A percentile compares a stretch with the other conserved stretches of the same genome.
These are phyloP conservation scores for Phytophthora ohioensis DNA, from an alignment of 352 stramenopile species.

Conservation along the genomic window DNA sequence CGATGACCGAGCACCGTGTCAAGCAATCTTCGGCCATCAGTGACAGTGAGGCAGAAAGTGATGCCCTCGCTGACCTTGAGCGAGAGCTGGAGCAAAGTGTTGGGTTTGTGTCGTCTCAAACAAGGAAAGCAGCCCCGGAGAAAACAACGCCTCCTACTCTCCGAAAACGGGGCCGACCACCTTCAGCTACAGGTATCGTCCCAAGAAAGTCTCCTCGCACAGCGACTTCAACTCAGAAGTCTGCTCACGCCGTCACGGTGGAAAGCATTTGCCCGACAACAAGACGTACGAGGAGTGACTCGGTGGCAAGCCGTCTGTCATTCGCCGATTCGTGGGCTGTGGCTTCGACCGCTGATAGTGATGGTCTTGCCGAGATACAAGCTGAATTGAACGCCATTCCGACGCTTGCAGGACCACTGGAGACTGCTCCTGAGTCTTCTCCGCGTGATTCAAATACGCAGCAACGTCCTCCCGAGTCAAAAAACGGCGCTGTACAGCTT, in stretches of 20 bases:
- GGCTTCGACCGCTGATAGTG: constrained; percentile 37
- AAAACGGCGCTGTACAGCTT: neutral
- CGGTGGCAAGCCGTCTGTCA: constrained; percentile 21
- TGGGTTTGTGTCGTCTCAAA: constrained; percentile 12
- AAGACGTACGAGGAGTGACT: constrained; percentile 21
- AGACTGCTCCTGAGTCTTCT: neutral
- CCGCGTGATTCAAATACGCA: neutral
- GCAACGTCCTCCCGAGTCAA: neutral
- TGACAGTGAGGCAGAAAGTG: constrained; percentile 42
- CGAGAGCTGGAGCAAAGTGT: constrained; percentile 48
- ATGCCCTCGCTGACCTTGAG: constrained; percentile 55
- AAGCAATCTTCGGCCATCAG: constrained; percentile 15
- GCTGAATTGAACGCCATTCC: constrained; percentile 40
- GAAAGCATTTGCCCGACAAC: constrained; percentile 1
- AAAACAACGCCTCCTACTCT: constrained; percentile 4
- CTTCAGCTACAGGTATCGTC: constrained; percentile 10
- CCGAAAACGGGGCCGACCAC: constrained; percentile 11
- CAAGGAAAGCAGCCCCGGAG: neutral
- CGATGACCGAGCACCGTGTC: neutral
- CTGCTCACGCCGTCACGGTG: neutral
- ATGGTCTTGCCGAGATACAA: constrained; percentile 43
- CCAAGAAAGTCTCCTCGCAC: constrained; percentile 10
- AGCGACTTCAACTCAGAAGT: constrained; percentile 2
- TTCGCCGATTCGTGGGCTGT: constrained; percentile 27
- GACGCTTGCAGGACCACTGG: constrained; percentile 1